phyloP scores from a whole-genome alignment of 1,139 yeast species.

The Casaregolazyma suthepensis region DNA sequence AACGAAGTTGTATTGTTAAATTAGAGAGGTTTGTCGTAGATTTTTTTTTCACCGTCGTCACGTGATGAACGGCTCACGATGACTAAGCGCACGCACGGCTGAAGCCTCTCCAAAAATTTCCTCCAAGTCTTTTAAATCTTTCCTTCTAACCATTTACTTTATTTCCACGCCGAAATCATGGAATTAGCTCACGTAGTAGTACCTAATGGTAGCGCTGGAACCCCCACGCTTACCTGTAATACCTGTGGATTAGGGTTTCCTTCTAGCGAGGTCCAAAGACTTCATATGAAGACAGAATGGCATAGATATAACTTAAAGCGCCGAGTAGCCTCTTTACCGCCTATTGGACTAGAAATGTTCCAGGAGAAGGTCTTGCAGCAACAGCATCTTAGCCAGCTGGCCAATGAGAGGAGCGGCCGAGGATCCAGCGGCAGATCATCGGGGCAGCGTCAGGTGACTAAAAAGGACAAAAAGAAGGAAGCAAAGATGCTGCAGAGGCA shows the following conservation, averaged over 20 bases:
- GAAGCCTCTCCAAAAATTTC: slow-evolving; percentile 2
- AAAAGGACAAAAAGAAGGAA: slow-evolving; percentile 35
- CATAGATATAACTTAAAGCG: slow-evolving; percentile 89
- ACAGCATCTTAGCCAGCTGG: slow-evolving; percentile 30
- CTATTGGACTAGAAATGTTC: slow-evolving; percentile 73
- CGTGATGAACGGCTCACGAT: not conserved
- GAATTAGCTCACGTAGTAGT: slow-evolving; percentile 13
- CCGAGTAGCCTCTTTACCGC: slow-evolving; percentile 77
- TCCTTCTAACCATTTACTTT: slow-evolving; percentile 1
- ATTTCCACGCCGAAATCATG: slow-evolving; percentile 6
- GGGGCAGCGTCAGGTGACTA: slow-evolving; percentile 31
- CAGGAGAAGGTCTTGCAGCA: slow-evolving; percentile 62
- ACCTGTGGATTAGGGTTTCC: slow-evolving; percentile 79
- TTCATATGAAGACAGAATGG: slow-evolving; percentile 96
- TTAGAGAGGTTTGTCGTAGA: not conserved
- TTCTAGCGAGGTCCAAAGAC: slow-evolving; percentile 72
- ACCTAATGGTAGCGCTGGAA: slow-evolving; percentile 22
- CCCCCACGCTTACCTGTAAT: slow-evolving; percentile 59
- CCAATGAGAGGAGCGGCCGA: slow-evolving; percentile 44
- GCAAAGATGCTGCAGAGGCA: slow-evolving; percentile 26
- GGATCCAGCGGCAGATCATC: slow-evolving; percentile 23
- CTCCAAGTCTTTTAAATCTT: not conserved
- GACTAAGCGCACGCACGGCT: slow-evolving; percentile 2
- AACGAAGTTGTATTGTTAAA: not conserved
- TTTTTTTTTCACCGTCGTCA: not conserved